A percentile compares a stretch with the other conserved stretches of the same genome.
phyloP scores from a whole-genome alignment of 2,329 filamentous ascomycete genomes.

The Huntiella decipiens region DNA sequence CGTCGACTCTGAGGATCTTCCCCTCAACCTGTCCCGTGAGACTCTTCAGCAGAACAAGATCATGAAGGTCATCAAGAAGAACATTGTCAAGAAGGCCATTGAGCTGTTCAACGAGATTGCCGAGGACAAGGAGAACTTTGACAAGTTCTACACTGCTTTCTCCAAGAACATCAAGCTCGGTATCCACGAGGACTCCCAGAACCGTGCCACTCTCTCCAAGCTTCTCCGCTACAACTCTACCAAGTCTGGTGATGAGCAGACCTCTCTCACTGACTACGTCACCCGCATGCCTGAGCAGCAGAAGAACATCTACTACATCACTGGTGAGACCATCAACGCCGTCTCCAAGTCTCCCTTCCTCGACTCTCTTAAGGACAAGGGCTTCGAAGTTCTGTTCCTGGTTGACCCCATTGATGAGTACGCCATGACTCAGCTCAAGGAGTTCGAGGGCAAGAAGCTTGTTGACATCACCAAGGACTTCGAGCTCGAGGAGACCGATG shows the following conservation, averaged over 20 bases:
- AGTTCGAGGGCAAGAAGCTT: constrained; percentile 99
- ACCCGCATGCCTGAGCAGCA: constrained; percentile 99
- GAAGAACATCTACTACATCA: constrained; percentile 99
- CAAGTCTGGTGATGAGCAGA: constrained; percentile 92
- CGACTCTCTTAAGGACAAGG: constrained; percentile 95
- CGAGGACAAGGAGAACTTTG: constrained; percentile 99
- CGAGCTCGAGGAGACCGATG: constrained; percentile 98
- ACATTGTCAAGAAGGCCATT: constrained; percentile 99
- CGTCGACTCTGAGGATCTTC: constrained; percentile 98
- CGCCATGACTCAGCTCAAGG: constrained; percentile 98
- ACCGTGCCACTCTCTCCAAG: constrained; percentile 83
- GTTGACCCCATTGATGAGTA: constrained; percentile 99
- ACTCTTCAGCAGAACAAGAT: constrained; percentile 99
- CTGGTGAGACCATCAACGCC: constrained; percentile 96
- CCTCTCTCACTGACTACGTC: constrained; percentile 91
- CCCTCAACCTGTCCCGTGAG: constrained; percentile 98
- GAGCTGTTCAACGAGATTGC: constrained; percentile 99
- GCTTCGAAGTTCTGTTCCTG: constrained; percentile 98
- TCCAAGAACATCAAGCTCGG: constrained; percentile 99
- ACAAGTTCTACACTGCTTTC: constrained; percentile 99
- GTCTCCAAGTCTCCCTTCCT: constrained; percentile 98
- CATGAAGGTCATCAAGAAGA: constrained; percentile 99
- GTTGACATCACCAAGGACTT: constrained; percentile 99
- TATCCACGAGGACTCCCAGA: constrained; percentile 99
- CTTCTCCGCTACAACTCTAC: constrained; percentile 97